Evolutionary conservation across 805 yeast species (phyloP).

Genomic region (Grigorovia transvaalensis): DNA sequence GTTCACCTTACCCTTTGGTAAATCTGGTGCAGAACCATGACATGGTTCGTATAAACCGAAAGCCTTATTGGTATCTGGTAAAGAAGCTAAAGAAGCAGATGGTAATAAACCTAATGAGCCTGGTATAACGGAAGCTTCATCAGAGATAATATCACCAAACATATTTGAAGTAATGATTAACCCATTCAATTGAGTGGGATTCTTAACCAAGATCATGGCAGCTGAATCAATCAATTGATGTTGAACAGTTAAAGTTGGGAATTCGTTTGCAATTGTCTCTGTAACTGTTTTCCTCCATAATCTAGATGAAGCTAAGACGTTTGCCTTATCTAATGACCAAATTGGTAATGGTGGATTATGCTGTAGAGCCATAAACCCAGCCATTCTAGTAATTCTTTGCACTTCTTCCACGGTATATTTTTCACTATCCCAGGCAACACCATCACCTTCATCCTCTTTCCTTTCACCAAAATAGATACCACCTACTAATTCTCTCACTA

Average conservation of each 20-base stretch:
- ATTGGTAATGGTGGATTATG: constrained; percentile 87
- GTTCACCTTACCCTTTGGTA: constrained; percentile 77
- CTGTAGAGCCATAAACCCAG: constrained; percentile 92
- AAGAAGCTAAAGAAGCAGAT: constrained; percentile 88
- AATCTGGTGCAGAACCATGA: constrained; percentile 97
- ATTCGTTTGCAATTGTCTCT: constrained; percentile 72
- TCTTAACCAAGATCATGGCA: constrained; percentile 92
- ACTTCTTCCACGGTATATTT: constrained; percentile 86
- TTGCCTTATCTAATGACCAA: constrained; percentile 96
- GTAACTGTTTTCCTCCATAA: constrained; percentile 93
- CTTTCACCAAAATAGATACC: constrained; percentile 97
- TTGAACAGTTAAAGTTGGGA: constrained; percentile 77
- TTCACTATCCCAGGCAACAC: constrained; percentile 90
- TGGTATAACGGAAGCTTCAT: constrained; percentile 96
- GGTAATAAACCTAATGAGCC: constrained; percentile 95
- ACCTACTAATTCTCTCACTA: constrained; percentile 94
- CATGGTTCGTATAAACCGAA: constrained; percentile 97
- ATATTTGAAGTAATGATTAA: constrained; percentile 86
- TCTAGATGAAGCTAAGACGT: constrained; percentile 91
- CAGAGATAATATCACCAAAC: constrained; percentile 97
- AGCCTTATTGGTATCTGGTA: constrained; percentile 89
- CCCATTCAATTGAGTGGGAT: constrained; percentile 87
- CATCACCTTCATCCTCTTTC: constrained; percentile 79
- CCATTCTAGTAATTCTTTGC: constrained; percentile 94
- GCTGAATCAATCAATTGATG: constrained; percentile 98